Evolutionary conservation across 164 flowering plant genomes (phyloP).

Genomic region (Liquidambar formosana): DNA sequence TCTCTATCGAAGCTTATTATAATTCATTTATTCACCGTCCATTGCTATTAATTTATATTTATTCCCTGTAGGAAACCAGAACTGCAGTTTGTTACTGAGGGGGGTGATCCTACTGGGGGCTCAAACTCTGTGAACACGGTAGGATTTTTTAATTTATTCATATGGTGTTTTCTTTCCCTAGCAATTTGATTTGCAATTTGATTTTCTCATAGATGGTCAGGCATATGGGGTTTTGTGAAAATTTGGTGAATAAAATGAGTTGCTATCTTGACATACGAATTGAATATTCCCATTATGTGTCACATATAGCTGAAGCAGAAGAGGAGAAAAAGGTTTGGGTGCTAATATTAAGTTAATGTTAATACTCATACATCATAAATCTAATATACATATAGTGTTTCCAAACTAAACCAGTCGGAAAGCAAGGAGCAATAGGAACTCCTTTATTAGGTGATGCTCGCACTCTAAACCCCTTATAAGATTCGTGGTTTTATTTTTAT

Average conservation of each 20-base stretch:
- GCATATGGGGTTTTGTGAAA: not conserved
- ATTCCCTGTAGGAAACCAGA: conserved; percentile 27
- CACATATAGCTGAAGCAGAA: no score
- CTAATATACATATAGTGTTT: no score
- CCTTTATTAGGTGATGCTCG: no score
- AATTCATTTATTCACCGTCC: not conserved
- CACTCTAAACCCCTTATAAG: no score
- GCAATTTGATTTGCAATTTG: not conserved
- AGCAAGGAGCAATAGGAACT: no score
- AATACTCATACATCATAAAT: no score
- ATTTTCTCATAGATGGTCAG: not conserved
- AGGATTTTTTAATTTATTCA: conserved; percentile 8
- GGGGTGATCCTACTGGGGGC: conserved; percentile 15
- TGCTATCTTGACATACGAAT: not conserved
- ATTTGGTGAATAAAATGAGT: not conserved
- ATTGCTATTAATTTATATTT: not conserved
- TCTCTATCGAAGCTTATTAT: not conserved
- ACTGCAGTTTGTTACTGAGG: conserved; percentile 5
- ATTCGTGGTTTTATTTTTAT: no score
- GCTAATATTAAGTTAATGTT: no score
- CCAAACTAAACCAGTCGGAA: no score
- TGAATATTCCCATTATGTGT: not conserved
- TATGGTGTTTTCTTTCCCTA: not conserved
- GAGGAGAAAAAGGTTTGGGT: no score
- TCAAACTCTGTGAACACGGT: conserved; percentile 26